Evolutionary conservation across 371 early-diverging fungal genomes (phyloP), one percentile per base, ranked within the genome.

Genomic region (Dinochytrium kinnereticum): DNA sequence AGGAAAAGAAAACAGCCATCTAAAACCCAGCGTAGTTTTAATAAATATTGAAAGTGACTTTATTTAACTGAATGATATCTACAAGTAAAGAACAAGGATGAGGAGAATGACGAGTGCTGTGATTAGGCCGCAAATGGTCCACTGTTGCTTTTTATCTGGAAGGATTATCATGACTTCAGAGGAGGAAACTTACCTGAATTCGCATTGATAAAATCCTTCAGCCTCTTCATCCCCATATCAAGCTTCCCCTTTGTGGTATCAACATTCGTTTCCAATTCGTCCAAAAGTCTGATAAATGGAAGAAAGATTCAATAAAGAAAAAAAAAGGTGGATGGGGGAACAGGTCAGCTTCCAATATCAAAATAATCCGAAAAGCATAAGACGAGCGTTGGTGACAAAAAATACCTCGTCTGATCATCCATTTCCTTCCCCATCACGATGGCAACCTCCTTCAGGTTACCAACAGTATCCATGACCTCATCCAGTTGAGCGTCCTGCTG

Each of bases 401-500:
- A n/a, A n/a, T 24, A 86, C 84, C 78, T 79, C 7, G 88, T 81
- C 71, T 90, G 91, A 72, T 86, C 87, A 37, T 89, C 91, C 31
- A 90, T 80, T 81, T 90, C 91, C 15, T 77, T 79, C 67, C 88
- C 87, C 88, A 90, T 90, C 0, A 88, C 87, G 28, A 76, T 51
- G 0, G 90, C 91, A 65, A 90, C 86, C 51, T 89, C 91, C 44
- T 86, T 84, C 72, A 90, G 69, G 67, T 87, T 88, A 36, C 84
- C 79, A 37, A 90, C 88, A 0, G 91, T 90, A 59, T 79, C 82
- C 28, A 83, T 64, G 51, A 90, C 88, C 7, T 85, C 79, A 51
- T 88, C 90, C 61, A 90, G 72, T 70, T 90, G 90, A 65, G 82
- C 68, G 73, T 90, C 90, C 78, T 90, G 91, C 65, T 86, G 78